Base-by-base conservation (phyloP, 2,329 filamentous ascomycete species). In the Scortechinia acanthostroma region DNA sequence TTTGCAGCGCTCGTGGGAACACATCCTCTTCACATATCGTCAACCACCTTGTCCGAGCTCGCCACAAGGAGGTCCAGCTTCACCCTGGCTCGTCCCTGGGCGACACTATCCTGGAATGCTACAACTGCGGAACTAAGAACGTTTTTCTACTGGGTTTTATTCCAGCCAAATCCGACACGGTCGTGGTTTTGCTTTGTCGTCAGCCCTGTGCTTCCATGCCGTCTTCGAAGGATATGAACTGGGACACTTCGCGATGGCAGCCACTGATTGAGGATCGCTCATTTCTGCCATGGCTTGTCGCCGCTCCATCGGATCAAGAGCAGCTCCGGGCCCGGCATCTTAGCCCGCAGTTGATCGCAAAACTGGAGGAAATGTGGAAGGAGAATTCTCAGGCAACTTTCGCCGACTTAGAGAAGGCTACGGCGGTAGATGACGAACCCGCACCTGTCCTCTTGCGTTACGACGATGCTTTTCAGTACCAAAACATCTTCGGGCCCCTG, bases 61-160 rank as follows among this genome's bases (percentile, higher is more conserved):
- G 93, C 51, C 93, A 98, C 72, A 98, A 97, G 73, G 94, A 98
- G 69, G 93, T 98, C 45, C 91, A 96, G 64, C 80, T 98, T 46
- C 93, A 98, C 62, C 91, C 93, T 4, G 83, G 85, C 53, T 97
- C 93, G 16, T 84, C 90, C 4, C 81, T 98, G 10, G 93, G 93
- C 51, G 94, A 98, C 61, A 98, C 93, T 1, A 88, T 94, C 28
- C 77, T 98, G 50, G 93, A 98, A 70, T 98, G 93, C 69, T 98
- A 98, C 71, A 97, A 96, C 68, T 98, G 93, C 64, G 93, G 91
- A 42, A 96, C 89, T n/a, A 97, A 96, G 70, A 98, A 98, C 62
- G 91, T 96, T 43, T 98, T 98, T 55, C 74, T 97, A 25, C 83
- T 98, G 21, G 93, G 93, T 4, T 98, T 98, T 62, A 98, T 98